Evolutionary conservation across 2,329 filamentous ascomycete species (phyloP).

Genomic region (Phaeosphaeriaceae sp.): DNA sequence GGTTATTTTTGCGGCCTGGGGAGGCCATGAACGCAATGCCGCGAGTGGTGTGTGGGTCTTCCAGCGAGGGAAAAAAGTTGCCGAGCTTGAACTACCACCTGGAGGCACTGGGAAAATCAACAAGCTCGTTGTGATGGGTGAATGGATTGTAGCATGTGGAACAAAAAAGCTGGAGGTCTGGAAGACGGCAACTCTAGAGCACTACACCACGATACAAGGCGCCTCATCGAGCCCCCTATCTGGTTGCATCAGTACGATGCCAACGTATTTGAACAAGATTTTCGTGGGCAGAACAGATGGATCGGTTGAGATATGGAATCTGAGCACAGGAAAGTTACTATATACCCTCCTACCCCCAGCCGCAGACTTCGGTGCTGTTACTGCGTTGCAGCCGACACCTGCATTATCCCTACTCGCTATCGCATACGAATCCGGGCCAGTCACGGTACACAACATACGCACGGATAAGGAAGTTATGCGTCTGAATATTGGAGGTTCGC

Average conservation of each 20-base stretch:
- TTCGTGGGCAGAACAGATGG: slow-evolving; percentile 88
- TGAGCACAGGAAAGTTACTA: slow-evolving; percentile 87
- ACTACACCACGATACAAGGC: slow-evolving; percentile 81
- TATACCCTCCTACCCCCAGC: slow-evolving; percentile 85
- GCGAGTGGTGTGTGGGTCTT: slow-evolving; percentile 84
- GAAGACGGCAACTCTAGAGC: slow-evolving; percentile 81
- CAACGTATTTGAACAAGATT: slow-evolving; percentile 95
- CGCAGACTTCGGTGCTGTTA: slow-evolving; percentile 78
- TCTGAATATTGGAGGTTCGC: slow-evolving; percentile 68
- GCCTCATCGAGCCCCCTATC: slow-evolving; percentile 72
- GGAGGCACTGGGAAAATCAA: slow-evolving; percentile 73
- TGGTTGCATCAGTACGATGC: slow-evolving; percentile 83
- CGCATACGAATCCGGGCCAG: slow-evolving; percentile 78
- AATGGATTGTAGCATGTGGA: slow-evolving; percentile 86
- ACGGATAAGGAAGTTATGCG: slow-evolving; percentile 75
- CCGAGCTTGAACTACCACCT: slow-evolving; percentile 71
- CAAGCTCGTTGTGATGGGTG: slow-evolving; percentile 82
- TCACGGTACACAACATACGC: slow-evolving; percentile 82
- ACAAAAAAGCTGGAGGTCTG: slow-evolving; percentile 82
- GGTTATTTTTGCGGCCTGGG: slow-evolving; percentile 88
- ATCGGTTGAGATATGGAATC: slow-evolving; percentile 95
- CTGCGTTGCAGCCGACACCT: slow-evolving; percentile 82
- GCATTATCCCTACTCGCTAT: slow-evolving; percentile 86
- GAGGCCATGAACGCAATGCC: slow-evolving; percentile 61
- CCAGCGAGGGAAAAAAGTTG: slow-evolving; percentile 85